These are phyloP conservation scores for Zoysia matrella DNA, from an alignment of 202 grass and related monocot genomes.

Conservation along the genomic window DNA sequence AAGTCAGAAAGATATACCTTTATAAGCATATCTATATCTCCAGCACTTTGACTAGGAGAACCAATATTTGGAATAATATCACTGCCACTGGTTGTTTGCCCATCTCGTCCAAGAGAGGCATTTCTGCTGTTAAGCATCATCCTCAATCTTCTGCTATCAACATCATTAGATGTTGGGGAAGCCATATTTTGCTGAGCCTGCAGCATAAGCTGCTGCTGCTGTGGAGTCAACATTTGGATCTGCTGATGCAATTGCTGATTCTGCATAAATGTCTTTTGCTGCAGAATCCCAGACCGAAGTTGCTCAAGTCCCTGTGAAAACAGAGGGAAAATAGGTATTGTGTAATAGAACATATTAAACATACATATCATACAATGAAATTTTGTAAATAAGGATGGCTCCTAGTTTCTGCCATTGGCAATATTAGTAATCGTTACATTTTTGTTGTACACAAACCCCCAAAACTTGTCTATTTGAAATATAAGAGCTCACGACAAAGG, in stretches of 20 bases:
- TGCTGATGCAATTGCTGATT: slow-evolving; percentile 88
- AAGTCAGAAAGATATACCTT: slow-evolving; percentile 63
- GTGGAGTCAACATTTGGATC: slow-evolving; percentile 79
- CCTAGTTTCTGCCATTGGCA: slow-evolving; percentile 6
- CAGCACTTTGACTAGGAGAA: slow-evolving; percentile 76
- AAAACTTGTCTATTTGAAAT: neutral
- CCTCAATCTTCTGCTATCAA: slow-evolving; percentile 87
- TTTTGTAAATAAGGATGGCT: neutral
- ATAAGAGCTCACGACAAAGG: neutral
- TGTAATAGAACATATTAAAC: slow-evolving; percentile 1
- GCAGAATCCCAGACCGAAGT: slow-evolving; percentile 81
- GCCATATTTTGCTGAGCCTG: slow-evolving; percentile 90
- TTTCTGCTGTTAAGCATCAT: slow-evolving; percentile 90
- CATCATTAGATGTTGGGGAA: slow-evolving; percentile 83
- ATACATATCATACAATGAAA: slow-evolving; percentile 11
- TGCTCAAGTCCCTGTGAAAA: slow-evolving; percentile 83
- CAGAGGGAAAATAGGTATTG: slow-evolving; percentile 7
- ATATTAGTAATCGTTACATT: neutral
- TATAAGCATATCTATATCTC: slow-evolving; percentile 89
- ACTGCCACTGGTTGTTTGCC: slow-evolving; percentile 71
- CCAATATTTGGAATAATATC: slow-evolving; percentile 85
- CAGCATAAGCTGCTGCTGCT: slow-evolving; percentile 88
- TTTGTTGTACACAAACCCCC: neutral
- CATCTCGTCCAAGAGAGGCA: slow-evolving; percentile 73
- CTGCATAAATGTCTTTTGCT: slow-evolving; percentile 89